Conservation (phyloP, 768 basidiomycete species). For the Lepiota venenata region DNA sequence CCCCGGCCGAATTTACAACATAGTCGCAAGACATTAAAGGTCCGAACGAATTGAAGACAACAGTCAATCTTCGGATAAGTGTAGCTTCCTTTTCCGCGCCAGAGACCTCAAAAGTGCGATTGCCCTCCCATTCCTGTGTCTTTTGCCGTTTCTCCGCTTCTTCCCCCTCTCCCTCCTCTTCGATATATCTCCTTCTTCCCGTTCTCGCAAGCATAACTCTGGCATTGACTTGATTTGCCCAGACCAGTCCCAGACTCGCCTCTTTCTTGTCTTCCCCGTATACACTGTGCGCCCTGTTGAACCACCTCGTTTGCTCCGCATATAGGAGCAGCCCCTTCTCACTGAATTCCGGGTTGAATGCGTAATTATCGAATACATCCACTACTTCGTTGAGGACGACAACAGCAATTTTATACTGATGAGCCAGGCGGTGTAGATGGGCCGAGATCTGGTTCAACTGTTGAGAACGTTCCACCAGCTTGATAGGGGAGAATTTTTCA, state of each 20-base stretch:
- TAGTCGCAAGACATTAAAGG: slow-evolving; percentile 68
- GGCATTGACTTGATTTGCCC: slow-evolving; percentile 91
- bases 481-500: slow-evolving; percentile 53
- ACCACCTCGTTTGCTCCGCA: slow-evolving; percentile 72
- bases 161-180: slow-evolving; percentile 24
- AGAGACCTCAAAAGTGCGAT: neutral
- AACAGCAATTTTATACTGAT: slow-evolving; percentile 61
- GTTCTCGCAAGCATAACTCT: slow-evolving; percentile 84
- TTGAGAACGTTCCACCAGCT: slow-evolving; percentile 71
- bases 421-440: slow-evolving; percentile 69
- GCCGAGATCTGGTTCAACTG: slow-evolving; percentile 65
- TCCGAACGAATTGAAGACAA: slow-evolving; percentile 72
- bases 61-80: slow-evolving; percentile 66
- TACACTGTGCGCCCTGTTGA: slow-evolving; percentile 58
- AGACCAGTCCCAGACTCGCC: slow-evolving; percentile 82
- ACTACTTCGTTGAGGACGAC: slow-evolving; percentile 88
- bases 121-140: slow-evolving; percentile 2
- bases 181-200: slow-evolving; percentile 56
- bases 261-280: slow-evolving; percentile 66
- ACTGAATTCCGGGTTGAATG: slow-evolving; percentile 19
- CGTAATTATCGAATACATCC: slow-evolving; percentile 58
- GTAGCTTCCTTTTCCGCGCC: slow-evolving; percentile 38
- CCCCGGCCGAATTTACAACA: slow-evolving; percentile 61
- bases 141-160: slow-evolving; percentile 22
- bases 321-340: slow-evolving; percentile 49